phyloP scores from a whole-genome alignment of 768 basidiomycete species.

The Lactarius sp. region DNA sequence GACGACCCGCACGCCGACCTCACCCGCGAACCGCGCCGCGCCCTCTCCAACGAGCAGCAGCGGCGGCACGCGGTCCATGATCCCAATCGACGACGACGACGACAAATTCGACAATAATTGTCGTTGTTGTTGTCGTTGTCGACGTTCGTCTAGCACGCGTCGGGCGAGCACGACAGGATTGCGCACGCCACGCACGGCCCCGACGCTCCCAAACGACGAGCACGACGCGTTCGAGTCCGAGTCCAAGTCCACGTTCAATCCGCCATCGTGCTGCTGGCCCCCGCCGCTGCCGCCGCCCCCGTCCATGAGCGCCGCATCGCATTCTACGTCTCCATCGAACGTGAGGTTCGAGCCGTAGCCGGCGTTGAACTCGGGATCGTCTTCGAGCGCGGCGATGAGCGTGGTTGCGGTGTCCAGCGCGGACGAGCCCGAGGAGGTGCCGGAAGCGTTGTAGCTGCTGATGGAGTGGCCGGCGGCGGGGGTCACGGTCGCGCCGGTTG shows the following conservation, averaged over 20 bases:
- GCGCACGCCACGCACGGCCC: constrained; percentile 58
- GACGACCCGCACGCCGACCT: constrained; percentile 29
- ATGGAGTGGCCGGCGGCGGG: background rate
- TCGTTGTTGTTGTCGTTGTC: constrained; percentile 36
- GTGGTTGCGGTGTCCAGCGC: constrained; percentile 11
- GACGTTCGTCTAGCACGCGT: constrained; percentile 50
- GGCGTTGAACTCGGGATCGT: constrained; percentile 27
- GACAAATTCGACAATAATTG: constrained; percentile 23
- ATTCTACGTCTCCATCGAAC: constrained; percentile 68
- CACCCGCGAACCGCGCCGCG: constrained; percentile 50
- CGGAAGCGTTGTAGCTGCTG: too few relatives aligned
- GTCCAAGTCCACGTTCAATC: constrained; percentile 1
- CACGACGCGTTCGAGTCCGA: background rate
- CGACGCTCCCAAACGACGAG: constrained; percentile 61
- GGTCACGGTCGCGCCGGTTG: background rate
- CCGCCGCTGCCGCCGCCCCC: constrained; percentile 35
- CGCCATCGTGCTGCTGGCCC: background rate
- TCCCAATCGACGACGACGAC: constrained; percentile 30
- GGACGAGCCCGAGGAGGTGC: background rate
- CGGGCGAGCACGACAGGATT: constrained; percentile 66
- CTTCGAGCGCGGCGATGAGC: constrained; percentile 1
- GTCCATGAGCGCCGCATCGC: constrained; percentile 73
- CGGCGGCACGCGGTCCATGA: constrained; percentile 63
- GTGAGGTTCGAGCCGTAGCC: constrained; percentile 80
- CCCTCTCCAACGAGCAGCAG: constrained; percentile 60